A percentile compares a stretch with the other conserved stretches of the same genome.
phyloP scores from a whole-genome alignment of 345 rosid species.

The Corchorus capsularis region DNA sequence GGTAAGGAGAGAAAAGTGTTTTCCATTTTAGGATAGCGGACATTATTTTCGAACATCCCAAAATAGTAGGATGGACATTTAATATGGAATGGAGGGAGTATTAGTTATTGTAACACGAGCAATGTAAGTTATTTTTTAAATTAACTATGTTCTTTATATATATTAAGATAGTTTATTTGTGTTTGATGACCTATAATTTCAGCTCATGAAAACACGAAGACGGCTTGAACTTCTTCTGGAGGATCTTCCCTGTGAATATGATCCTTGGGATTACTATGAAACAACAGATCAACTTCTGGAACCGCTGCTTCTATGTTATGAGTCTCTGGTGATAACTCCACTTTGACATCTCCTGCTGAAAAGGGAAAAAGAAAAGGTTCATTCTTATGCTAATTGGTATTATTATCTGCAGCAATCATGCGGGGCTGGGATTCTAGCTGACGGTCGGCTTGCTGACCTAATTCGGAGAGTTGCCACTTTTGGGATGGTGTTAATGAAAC shows the following conservation, averaged over 20 bases:
- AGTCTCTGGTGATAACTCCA: conserved; percentile 64
- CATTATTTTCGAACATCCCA: no score
- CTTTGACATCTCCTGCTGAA: background rate
- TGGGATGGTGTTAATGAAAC: conserved; percentile 93
- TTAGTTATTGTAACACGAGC: background rate
- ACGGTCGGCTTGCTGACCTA: conserved; percentile 89
- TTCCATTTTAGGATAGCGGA: no score
- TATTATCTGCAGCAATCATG: conserved; percentile 68
- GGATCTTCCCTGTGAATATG: conserved; percentile 92
- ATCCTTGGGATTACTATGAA: conserved; percentile 76
- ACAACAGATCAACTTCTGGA: conserved; percentile 78
- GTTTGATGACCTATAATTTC: conserved; percentile 27
- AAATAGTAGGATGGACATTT: no score
- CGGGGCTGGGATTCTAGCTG: conserved; percentile 87
- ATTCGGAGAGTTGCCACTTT: conserved; percentile 90
- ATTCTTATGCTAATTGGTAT: background rate
- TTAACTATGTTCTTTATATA: background rate
- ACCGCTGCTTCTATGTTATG: conserved; percentile 83
- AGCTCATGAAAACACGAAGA: conserved; percentile 84
- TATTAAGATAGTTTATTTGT: conserved; percentile 7
- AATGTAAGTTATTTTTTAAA: background rate
- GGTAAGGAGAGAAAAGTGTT: no score
- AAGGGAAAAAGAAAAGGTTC: background rate
- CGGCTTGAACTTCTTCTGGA: conserved; percentile 87
- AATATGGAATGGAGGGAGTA: background rate